A percentile compares a stretch with the other conserved stretches of the same genome.
Conservation (phyloP, 2,329 filamentous ascomycete genomes). For the Pseudophaeomoniella oleicola region DNA sequence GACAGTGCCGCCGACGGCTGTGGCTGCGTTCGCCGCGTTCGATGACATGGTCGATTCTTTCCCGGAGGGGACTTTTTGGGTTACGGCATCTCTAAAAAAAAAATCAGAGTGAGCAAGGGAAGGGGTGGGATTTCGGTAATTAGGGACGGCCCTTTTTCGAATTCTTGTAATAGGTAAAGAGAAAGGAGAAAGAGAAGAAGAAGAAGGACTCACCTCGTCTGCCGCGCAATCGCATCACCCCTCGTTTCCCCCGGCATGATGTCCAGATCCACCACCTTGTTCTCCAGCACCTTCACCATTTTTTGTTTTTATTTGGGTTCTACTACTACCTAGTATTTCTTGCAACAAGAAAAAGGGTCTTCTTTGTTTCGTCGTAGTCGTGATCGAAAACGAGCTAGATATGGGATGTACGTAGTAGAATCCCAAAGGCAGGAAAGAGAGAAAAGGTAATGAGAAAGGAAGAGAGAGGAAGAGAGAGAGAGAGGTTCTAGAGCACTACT, state of each 20-base stretch:
- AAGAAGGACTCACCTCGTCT: no score
- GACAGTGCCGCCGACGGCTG: conserved; percentile 8
- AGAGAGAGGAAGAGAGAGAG: no score
- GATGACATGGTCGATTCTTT: conserved; percentile 6
- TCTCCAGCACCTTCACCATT: conserved; percentile 11
- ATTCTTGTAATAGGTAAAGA: no score
- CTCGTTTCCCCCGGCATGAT: conserved; percentile 9
- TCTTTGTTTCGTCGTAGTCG: no score
- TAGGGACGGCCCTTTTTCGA: conserved; percentile 7
- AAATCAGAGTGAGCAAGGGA: neutral
- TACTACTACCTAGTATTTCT: neutral
- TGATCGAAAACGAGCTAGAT: no score
- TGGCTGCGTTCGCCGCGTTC: conserved; percentile 8
- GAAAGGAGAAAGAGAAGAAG: no score
- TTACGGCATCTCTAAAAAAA: neutral
- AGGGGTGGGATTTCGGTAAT: conserved; percentile 5
- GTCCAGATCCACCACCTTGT: conserved; percentile 10
- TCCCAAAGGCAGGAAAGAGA: no score
- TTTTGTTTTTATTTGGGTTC: conserved; percentile 11
- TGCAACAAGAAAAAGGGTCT: neutral
- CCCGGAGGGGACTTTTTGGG: conserved; percentile 5
- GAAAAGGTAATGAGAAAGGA: no score
- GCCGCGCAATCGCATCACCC: no score
- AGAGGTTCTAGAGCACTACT: no score
- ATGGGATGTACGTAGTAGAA: no score